Base-by-base conservation (phyloP, 257 asterid species). In the Echites panduratus region DNA sequence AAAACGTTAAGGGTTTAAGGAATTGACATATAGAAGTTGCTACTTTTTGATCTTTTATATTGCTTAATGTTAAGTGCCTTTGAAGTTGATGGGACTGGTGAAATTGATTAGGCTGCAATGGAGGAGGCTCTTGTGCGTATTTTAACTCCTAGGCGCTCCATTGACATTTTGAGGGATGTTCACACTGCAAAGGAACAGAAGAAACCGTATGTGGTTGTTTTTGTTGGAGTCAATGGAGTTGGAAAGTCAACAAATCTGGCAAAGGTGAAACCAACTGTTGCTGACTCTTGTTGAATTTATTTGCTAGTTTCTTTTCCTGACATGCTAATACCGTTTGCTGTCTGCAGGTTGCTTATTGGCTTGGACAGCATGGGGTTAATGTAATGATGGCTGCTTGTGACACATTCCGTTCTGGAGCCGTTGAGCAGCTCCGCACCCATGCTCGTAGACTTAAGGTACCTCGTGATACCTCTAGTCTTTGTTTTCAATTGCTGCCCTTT, bases 311-410 rank as follows among this genome's bases (percentile, higher is more conserved):
- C 48, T 72, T 63, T 66, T 24, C 11, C 59, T 43, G 64, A 79
- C 35, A 9, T 67, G 27, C 43, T 50, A 22, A 27, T 71, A 54
- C 61, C 49, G 54, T 29, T 64, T 59, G 17, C 20, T 59, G 29
- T 76, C 62, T 54, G 70, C 82, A 93, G 98, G 97, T 94, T 74
- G 97, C 99, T 58, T 94, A 94, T 81, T 94, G 97, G 97, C 97
- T 94, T 83, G 91, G 41, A 78, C 99, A 94, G 85, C 99, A 94
- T 61, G 81, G 90, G 38, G 56, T 86, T 73, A 86, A 76, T 70
- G 99, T 91, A 47, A 91, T 88, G 99, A 91, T 94, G 99, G 97
- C 99, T 80, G 99, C 99, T 17, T 94, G 99, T 75, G 99, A 94
- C 81, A 94, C 97, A 73, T 94, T 94, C 85, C 89, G 99, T 74